Base-by-base conservation (phyloP, 2,329 filamentous ascomycete species). In the Pseudodiploospora longispora region DNA sequence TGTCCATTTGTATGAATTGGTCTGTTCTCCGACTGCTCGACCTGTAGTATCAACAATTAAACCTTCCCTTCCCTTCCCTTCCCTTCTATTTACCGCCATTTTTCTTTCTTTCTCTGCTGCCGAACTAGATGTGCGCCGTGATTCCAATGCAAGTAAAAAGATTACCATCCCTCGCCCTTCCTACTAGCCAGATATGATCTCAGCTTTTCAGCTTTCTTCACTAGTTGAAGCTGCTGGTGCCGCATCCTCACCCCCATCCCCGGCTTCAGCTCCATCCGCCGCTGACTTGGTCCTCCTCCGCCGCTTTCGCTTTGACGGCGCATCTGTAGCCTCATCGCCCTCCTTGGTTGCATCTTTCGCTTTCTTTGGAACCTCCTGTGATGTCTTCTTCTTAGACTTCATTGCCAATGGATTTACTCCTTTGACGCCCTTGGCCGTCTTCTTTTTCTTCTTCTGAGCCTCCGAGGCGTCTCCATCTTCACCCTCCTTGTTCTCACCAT, bases 401-500 rank as follows among this genome's bases (percentile, higher is more conserved):
- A 85, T 71, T 41, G 82, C 76, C 43, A 88, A 64, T 6, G 84
- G 84, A 60, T 88, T 88, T 1, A 82, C 83, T 19, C 75, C 80
- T 59, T 85, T 87, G 4, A 72, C 74, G 1, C 82, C 83, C 47
- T 74, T 76, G 48, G n/a, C 53, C 54, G 33, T 56, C 63, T 3
- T 64, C 63, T 6, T 63, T 59, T 3, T 63, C 64, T 2, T 64
- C 61, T 2, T 62, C 66, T 12, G 60, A 60, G 12, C n/a, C 37
- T 5, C 31, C 34, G 31, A 37, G n/a, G 10, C 36, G 62, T 66
- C 59, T 66, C 72, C 60, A 68, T 64, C 57, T 52, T 71, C 59
- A 5, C 52, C 51, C 3, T 48, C 53, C 4, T 59, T 59, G 10
- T 46, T 32, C 6, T n/a, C 32, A 10, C 38, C 38, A 5, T 39